These are phyloP conservation scores for Trichosporon coremiiforme DNA, from an alignment of 1,284 basidiomycete genomes.

Conservation along the genomic window DNA sequence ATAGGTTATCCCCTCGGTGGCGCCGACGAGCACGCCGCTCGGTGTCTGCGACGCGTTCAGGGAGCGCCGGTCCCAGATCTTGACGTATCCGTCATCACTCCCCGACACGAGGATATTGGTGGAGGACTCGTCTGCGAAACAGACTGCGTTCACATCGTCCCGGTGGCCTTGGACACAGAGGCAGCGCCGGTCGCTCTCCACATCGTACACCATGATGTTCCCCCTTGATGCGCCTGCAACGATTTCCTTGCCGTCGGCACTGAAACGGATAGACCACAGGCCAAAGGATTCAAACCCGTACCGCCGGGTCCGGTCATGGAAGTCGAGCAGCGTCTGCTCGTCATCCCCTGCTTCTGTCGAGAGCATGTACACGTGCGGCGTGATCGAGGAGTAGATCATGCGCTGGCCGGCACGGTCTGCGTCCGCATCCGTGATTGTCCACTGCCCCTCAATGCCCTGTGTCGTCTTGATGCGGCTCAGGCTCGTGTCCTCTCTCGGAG, in stretches of 20 bases:
- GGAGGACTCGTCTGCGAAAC: slow-evolving; percentile 88
- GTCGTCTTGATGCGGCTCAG: slow-evolving; percentile 79
- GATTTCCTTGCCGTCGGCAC: slow-evolving; percentile 91
- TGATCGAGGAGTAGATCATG: slow-evolving; percentile 89
- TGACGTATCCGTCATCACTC: slow-evolving; percentile 89
- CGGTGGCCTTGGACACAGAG: slow-evolving; percentile 81
- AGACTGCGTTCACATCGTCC: slow-evolving; percentile 94
- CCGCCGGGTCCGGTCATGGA: slow-evolving; percentile 47
- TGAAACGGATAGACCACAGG: slow-evolving; percentile 94
- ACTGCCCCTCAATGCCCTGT: slow-evolving; percentile 71
- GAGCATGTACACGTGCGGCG: slow-evolving; percentile 80
- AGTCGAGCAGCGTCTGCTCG: slow-evolving; percentile 72
- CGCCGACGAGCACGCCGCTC: slow-evolving; percentile 88
- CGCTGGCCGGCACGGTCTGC: slow-evolving; percentile 88
- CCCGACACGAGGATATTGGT: slow-evolving; percentile 93
- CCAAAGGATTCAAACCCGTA: slow-evolving; percentile 62
- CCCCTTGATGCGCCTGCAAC: slow-evolving; percentile 60
- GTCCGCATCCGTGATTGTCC: slow-evolving; percentile 96
- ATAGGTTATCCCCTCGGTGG: slow-evolving; percentile 91
- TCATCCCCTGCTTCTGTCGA: slow-evolving; percentile 72
- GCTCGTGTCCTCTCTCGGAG: slow-evolving; percentile 59
- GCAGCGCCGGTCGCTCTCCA: slow-evolving; percentile 73
- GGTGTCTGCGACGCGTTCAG: slow-evolving; percentile 72
- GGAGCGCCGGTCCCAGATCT: slow-evolving; percentile 96
- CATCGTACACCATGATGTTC: slow-evolving; percentile 76